Conservation (phyloP, 2,329 filamentous ascomycete genomes). For the Waltergamsia citrina region DNA sequence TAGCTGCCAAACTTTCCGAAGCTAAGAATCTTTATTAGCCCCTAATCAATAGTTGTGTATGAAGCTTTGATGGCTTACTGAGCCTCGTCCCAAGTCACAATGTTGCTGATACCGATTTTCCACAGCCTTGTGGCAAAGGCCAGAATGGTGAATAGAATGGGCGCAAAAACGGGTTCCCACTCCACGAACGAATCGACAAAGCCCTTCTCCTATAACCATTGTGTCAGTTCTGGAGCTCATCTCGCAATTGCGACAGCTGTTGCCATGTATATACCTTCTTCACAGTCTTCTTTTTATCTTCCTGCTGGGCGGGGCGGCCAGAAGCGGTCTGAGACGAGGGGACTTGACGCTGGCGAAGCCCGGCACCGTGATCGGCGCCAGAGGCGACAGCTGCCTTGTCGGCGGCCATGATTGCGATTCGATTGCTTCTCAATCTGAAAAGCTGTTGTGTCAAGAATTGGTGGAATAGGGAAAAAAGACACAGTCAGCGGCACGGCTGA, state of each 20-base stretch:
- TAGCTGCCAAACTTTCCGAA: constrained; percentile 98
- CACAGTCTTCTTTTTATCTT: constrained; percentile 50
- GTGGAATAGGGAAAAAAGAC: neutral
- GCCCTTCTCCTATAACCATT: constrained; percentile 36
- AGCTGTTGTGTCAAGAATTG: too few species aligned
- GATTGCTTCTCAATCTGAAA: neutral
- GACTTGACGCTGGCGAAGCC: constrained; percentile 44
- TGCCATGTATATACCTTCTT: constrained; percentile 38
- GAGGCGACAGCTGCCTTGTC: constrained; percentile 47
- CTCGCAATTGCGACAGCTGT: neutral
- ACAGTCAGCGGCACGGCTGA: neutral
- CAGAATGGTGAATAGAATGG: constrained; percentile 50
- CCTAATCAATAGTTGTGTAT: neutral
- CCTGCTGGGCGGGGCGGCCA: constrained; percentile 31
- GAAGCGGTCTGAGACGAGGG: constrained; percentile 23
- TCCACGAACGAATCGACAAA: constrained; percentile 53
- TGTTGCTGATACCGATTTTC: constrained; percentile 59
- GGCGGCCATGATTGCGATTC: constrained; percentile 35
- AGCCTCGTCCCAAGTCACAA: constrained; percentile 60
- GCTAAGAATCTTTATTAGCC: constrained; percentile 30
- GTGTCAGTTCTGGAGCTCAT: too few species aligned
- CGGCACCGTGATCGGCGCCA: constrained; percentile 48
- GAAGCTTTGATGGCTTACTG: constrained; percentile 36
- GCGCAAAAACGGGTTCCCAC: constrained; percentile 53
- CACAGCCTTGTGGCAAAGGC: constrained; percentile 59